phyloP scores from a whole-genome alignment of 2,329 filamentous ascomycete genomes.

The Thermochaetoides dissita region DNA sequence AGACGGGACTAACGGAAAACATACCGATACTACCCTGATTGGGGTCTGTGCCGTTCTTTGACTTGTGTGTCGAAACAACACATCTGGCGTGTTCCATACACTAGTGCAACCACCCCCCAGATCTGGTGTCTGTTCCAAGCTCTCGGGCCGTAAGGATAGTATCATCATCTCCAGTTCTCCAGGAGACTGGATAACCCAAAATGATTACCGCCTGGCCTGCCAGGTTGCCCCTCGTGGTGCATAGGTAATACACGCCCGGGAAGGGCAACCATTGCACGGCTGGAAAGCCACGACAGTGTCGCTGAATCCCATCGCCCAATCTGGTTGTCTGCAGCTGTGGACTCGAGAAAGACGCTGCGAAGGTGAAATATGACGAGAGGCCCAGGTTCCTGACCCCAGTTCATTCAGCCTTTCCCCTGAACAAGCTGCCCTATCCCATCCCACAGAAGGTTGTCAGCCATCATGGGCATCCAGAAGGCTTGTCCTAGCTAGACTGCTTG shows the following conservation, averaged over 20 bases:
- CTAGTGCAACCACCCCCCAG: too few species aligned
- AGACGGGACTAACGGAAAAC: too few species aligned
- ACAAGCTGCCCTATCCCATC: not conserved
- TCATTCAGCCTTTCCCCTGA: not conserved
- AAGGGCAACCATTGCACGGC: slow-evolving; percentile 4
- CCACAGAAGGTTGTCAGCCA: too few species aligned
- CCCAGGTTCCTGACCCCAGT: not conserved
- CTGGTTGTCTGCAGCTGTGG: slow-evolving; percentile 3
- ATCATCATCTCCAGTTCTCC: too few species aligned
- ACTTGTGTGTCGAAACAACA: too few species aligned
- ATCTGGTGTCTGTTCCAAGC: too few species aligned
- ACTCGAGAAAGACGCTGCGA: not conserved
- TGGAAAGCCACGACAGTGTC: not conserved
- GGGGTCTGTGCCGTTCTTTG: too few species aligned
- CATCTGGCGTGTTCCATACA: too few species aligned
- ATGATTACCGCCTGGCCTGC: not conserved
- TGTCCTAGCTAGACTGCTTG: not conserved
- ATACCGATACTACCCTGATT: too few species aligned
- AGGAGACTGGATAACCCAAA: not conserved
- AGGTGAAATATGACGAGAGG: slow-evolving; percentile 4
- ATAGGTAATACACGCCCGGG: not conserved
- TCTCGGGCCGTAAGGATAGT: too few species aligned
- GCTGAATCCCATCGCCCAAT: slow-evolving; percentile 1
- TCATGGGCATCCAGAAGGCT: not conserved
- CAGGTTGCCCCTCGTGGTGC: not conserved